phyloP scores from a whole-genome alignment of 225 moss, liverwort and hornwort genomes.

The Physcomitrium patens region DNA sequence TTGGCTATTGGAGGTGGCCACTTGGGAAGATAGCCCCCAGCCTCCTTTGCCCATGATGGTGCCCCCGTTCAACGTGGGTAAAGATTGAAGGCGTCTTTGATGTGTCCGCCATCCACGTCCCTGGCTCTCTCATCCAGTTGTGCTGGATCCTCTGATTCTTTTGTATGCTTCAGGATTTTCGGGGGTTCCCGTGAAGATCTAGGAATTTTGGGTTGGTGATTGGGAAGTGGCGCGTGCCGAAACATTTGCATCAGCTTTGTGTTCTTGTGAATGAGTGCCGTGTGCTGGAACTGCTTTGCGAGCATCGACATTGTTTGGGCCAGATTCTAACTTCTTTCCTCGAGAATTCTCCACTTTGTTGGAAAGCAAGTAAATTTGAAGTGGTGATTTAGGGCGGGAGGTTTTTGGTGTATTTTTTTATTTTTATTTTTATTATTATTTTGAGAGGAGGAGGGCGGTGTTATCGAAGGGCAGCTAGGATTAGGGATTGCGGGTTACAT shows the following conservation, averaged over 20 bases:
- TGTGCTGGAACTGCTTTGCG: constrained; percentile 11
- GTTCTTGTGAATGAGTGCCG: background rate
- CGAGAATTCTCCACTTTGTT: background rate
- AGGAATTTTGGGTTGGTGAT: background rate
- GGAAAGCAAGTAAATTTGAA: background rate
- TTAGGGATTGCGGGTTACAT: constrained; percentile 7
- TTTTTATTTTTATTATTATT: background rate
- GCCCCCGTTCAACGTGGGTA: background rate
- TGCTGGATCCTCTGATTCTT: too few relatives aligned
- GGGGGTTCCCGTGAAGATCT: background rate
- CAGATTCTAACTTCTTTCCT: background rate
- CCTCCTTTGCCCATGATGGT: background rate
- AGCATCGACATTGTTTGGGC: background rate
- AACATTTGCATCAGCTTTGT: background rate
- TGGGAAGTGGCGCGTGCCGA: background rate
- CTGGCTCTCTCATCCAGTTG: background rate
- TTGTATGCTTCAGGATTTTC: too few relatives aligned
- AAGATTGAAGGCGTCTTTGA: background rate
- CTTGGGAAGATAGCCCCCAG: background rate
- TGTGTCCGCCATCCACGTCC: background rate
- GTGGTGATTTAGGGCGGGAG: constrained; percentile 15
- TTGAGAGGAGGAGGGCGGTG: background rate
- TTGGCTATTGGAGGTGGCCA: background rate
- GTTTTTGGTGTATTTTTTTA: background rate
- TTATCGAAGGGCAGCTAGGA: background rate